Base-by-base conservation (phyloP, 148 eudicot genomes). In the Chenopodium suecicum region DNA sequence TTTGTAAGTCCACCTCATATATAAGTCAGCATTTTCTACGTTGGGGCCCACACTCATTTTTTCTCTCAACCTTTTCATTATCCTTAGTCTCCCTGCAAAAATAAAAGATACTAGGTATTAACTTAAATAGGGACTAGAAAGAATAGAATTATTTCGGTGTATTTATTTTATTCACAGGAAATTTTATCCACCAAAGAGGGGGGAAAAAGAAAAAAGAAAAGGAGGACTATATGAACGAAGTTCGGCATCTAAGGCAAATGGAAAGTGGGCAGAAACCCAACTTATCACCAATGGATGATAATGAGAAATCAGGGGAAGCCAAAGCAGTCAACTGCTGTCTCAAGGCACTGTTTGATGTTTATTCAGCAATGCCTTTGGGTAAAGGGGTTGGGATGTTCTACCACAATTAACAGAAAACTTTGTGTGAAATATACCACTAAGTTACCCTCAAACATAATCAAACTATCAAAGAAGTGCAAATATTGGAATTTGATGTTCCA, bases 401-500 rank as follows among this genome's bases (percentile, higher is more conserved):
- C 31, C 48, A 58, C 68, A 56, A 7, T 37, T 27, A 37, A 46
- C 64, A 81, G 22, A 64, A 70, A 5, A 7, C 29, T 50, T 65
- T 10, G 48, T 14, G 23, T 70, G 73, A 3, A 16, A 37, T 37
- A 64, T n/a, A 68, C 23, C 73, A 76, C 8, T 60, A 44, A 12
- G 47, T 48, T 41, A 65, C 12, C 16, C 10, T 25, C 60, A 83
- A 67, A 19, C 31, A 66, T 11, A 79, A 65, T 56, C 58, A 84
- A 69, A 47, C 9, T 47, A 47, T 47, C 11, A 9, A 48, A 76
- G n/a, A 27, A 20, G 22, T 17, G 29, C 37, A n/a, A 31, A 47
- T 27, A 48, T 47, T 22, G n/a, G 9, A 80, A 72, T 9, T 29
- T 5, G 10, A 10, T 32, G 82, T 56, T 32, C 27, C 91, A 83